Conservation (phyloP, 257 asterid species). For the Solanum lycopersicoides region DNA sequence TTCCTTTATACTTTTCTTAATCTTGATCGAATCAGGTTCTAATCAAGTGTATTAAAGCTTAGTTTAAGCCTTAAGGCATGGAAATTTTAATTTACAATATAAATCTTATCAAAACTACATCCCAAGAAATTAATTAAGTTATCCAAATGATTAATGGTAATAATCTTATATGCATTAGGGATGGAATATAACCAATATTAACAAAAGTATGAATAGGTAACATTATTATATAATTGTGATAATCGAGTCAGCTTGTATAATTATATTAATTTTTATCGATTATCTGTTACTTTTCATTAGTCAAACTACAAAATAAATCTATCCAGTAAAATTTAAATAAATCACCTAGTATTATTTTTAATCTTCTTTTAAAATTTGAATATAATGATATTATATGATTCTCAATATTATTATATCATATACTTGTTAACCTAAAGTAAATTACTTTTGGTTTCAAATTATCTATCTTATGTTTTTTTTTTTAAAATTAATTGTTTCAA, state of each 20-base stretch:
- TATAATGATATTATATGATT: not conserved
- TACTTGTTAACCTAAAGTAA: not conserved
- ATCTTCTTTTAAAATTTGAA: not conserved
- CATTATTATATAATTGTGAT: not conserved
- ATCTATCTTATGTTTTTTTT: not conserved
- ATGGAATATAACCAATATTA: not conserved
- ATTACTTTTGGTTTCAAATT: not conserved
- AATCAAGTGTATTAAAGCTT: not conserved
- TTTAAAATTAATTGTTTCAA: not conserved
- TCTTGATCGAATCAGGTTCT: not conserved
- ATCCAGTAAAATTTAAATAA: not conserved
- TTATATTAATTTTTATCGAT: not conserved
- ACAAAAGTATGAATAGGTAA: not conserved
- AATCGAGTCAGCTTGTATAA: not conserved
- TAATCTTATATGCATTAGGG: not conserved
- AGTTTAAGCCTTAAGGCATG: not conserved
- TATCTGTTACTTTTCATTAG: rapidly evolving
- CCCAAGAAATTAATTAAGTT: not conserved
- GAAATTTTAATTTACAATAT: not conserved
- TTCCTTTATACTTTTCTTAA: not conserved
- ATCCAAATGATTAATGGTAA: not conserved
- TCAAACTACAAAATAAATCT: not conserved
- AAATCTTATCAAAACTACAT: not conserved
- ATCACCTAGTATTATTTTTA: not conserved
- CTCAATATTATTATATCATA: not conserved